Base-by-base conservation (phyloP, 441 rosid species). In the Populus hybrid region DNA sequence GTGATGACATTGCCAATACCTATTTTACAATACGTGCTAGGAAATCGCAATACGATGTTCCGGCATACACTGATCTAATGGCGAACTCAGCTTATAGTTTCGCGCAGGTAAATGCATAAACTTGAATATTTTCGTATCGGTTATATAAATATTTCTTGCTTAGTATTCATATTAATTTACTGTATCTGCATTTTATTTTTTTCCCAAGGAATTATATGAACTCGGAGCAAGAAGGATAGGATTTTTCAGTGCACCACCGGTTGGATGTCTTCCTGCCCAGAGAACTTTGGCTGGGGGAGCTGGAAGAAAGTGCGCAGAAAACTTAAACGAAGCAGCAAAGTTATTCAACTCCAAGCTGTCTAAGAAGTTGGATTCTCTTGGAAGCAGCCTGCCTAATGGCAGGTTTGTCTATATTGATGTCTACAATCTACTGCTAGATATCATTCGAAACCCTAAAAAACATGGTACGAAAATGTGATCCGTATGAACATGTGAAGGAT, bases 211-310 rank as follows among this genome's bases (percentile, higher is more conserved):
- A 63, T 69, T 94, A 9, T 87, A 93, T 33, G 83, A 77, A 35
- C 79, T 86, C 14, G 97, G 97, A 35, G 91, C 89, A 33, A 81
- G 96, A 79, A 87, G 91, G 68, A 64, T 94, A 16, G 92, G 81
- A 64, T 88, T 90, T 1, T 84, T 92, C 33, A 77, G 92, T 72
- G 83, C 88, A 64, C 94, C 97, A 26, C 94, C 96, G 31, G 77
- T 94, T 9, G 97, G 98, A 35, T 94, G 97, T 73, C 78, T 92
- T 26, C 97, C 98, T 26, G 81, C 91, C 1, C 88, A 88, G 9
- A 88, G 96, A 88, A 91, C 97, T 4, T 2, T 90, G 36, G 90
- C 76, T 3, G 97, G 95, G 40, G 91, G 94, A 21, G 6, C 14
- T 16, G 2, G 3, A 2, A 86, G 93, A 83, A 83, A 67, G 16